Base-by-base conservation (phyloP, 1,284 basidiomycete species). In the Cystobasidium slooffiae region DNA sequence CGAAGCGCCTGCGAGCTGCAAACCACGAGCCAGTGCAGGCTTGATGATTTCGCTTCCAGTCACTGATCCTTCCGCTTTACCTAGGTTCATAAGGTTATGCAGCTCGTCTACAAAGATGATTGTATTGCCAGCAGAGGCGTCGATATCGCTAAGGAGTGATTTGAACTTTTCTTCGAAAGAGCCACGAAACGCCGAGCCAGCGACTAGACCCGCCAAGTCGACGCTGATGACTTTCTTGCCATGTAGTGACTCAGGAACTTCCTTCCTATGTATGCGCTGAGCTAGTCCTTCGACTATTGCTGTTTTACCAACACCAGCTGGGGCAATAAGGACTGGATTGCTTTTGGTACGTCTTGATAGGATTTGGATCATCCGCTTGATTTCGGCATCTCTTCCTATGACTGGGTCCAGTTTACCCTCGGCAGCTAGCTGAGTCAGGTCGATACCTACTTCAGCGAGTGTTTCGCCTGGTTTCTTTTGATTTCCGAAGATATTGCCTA, bases 161-260 rank as follows among this genome's bases (percentile, higher is more conserved):
- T 93, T 94, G 86, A 96, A 94, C 79, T 93, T 93, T 81, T 92
- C 92, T 79, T 97, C 94, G 75, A 96, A 96, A 76, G 92, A 89
- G 1, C 94, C 94, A 43, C 93, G 88, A 61, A 95, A 90, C 0
- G 91, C 92, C 0, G 93, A 92, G 3, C 93, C 93, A 14, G 91
- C 91, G 83, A 96, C 87, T 31, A 95, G 87, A 1, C 88, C 88
- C 0, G 91, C 86, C 1, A 95, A 85, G 81, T 95, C 93, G 44
- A 79, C 75, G 9, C 73, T 72, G 2, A 95, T 86, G 0, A 95
- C 89, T 20, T 90, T 87, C 81, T 93, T 94, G 78, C 89, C 84
- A 77, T 94, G 90, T 9, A 96, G 83, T 7, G 90, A 92, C 89
- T 94, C 94, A 12, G 95, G 94, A 1, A 97, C 93, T 81, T 97